phyloP scores from a whole-genome alignment of 345 rosid genomes.

The Jatropha curcas region DNA sequence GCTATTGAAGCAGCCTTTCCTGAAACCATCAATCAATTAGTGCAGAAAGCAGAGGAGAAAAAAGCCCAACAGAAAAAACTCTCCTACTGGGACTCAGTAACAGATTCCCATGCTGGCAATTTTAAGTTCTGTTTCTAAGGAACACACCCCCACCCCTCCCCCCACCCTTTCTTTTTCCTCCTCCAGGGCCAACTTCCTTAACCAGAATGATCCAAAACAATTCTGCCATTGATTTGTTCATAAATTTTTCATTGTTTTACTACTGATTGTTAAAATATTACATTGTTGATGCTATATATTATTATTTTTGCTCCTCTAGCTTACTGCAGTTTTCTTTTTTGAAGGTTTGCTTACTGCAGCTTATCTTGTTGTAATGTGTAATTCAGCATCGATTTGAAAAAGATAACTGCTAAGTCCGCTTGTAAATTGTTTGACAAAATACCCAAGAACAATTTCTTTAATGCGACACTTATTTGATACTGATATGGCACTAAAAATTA shows the following conservation, averaged over 20 bases:
- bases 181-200: background rate
- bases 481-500: too few relatives aligned
- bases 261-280: too few relatives aligned
- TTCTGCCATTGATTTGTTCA: constrained; percentile 23
- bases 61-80: constrained; percentile 51
- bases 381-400: constrained; percentile 51
- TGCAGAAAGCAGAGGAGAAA: constrained; percentile 56
- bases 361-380: too few relatives aligned
- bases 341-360: too few relatives aligned
- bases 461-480: too few relatives aligned
- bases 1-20: constrained; percentile 69
- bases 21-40: constrained; percentile 53
- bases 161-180: too few relatives aligned
- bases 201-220: background rate
- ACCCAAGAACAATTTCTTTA: constrained; percentile 75
- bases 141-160: too few relatives aligned
- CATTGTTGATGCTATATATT: background rate
- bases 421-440: constrained; percentile 67
- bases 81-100: constrained; percentile 79
- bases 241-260: background rate
- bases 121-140: constrained; percentile 75
- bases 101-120: constrained; percentile 65
- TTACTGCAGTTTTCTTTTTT: too few relatives aligned
- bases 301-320: constrained; percentile 30
- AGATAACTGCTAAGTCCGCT: constrained; percentile 48